These are phyloP conservation scores for Neoarthrinium moseri DNA, from an alignment of 2,329 filamentous ascomycete genomes.

Conservation along the genomic window DNA sequence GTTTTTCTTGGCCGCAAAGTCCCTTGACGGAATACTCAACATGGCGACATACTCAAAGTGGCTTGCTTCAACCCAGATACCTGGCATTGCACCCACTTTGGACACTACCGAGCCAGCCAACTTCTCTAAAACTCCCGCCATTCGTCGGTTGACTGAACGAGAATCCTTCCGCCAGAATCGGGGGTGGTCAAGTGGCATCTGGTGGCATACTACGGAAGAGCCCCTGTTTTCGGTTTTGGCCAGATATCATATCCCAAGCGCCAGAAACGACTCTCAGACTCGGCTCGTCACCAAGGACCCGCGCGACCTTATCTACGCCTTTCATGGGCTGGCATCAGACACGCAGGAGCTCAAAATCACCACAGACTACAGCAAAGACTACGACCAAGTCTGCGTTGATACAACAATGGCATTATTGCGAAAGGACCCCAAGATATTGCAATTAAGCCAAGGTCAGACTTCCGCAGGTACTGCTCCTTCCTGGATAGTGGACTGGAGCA, in stretches of 20 bases:
- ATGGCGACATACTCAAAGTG: constrained; percentile 20
- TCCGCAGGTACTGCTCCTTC: constrained; percentile 6
- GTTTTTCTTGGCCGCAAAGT: constrained; percentile 17
- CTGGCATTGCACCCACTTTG: constrained; percentile 4
- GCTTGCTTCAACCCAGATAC: constrained; percentile 13
- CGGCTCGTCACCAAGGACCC: neutral
- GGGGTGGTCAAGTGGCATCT: too few species aligned
- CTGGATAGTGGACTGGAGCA: constrained; percentile 20
- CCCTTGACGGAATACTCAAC: constrained; percentile 21
- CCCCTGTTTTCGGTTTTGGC: constrained; percentile 16
- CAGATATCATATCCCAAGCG: constrained; percentile 10
- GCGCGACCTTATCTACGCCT: constrained; percentile 1
- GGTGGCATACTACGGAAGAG: constrained; percentile 11
- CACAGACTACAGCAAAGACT: constrained; percentile 1
- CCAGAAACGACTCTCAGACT: neutral
- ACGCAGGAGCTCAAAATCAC: neutral
- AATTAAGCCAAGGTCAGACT: neutral
- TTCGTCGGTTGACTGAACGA: constrained; percentile 14
- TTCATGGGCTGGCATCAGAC: neutral
- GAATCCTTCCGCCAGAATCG: constrained; percentile 12
- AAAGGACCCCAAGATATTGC: neutral
- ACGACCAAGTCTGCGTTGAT: neutral
- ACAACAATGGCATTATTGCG: neutral
- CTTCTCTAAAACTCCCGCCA: constrained; percentile 15
- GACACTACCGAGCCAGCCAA: constrained; percentile 18